Evolutionary conservation across 169 alveolate genomes (phyloP).

Genomic region (Eimeria necatrix): DNA sequence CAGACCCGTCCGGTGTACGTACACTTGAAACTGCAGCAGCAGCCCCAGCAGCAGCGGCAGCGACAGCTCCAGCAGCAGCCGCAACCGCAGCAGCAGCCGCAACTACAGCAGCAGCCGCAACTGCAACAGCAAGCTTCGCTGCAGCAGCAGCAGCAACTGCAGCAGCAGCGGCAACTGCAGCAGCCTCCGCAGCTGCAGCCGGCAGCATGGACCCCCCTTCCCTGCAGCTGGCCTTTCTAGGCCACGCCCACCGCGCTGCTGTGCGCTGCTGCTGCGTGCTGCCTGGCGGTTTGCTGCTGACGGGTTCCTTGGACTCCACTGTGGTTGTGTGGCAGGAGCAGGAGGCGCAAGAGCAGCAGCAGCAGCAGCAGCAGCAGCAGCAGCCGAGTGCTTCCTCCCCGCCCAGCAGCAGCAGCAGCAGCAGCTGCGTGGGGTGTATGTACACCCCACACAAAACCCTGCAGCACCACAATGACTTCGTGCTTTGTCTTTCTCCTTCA

Average conservation of each 20-base stretch:
- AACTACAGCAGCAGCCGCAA: neutral
- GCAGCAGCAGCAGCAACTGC: neutral
- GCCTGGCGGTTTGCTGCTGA: constrained; percentile 27
- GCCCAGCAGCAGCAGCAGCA: constrained; percentile 19
- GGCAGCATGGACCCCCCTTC: constrained; percentile 33
- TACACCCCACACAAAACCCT: constrained; percentile 41
- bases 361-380: neutral
- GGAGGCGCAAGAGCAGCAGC: constrained; percentile 31
- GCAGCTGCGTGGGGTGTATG: constrained; percentile 44
- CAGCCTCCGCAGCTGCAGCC: constrained; percentile 9
- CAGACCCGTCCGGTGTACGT: neutral
- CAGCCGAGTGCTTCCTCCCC: neutral
- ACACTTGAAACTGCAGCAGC: neutral
- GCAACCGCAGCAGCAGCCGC: constrained; percentile 52
- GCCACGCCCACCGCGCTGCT: constrained; percentile 54
- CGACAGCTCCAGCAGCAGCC: constrained; percentile 5
- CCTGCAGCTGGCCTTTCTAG: constrained; percentile 66
- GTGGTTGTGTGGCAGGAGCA: constrained; percentile 45
- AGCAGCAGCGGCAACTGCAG: constrained; percentile 46
- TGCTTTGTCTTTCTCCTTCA: constrained; percentile 8
- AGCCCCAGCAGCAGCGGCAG: neutral
- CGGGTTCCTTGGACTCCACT: constrained; percentile 48
- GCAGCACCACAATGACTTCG: constrained; percentile 52
- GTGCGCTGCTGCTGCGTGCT: constrained; percentile 70
- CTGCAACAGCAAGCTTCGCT: neutral